phyloP scores from a whole-genome alignment of 179 eudicot species.

The Silene noctiflora region DNA sequence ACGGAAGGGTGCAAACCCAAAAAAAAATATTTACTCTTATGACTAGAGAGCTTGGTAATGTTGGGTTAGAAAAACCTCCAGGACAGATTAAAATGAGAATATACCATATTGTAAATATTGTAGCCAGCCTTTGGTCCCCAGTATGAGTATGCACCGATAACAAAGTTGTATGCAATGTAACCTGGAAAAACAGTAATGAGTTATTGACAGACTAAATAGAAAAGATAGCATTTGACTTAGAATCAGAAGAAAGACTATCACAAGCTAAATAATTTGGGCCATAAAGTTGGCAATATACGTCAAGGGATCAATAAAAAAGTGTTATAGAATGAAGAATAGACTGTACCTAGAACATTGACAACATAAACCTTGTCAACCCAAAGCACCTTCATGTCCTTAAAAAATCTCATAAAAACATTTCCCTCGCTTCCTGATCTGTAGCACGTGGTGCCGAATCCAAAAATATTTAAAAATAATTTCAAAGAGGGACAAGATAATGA shows the following conservation, averaged over 20 bases:
- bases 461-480: not conserved
- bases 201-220: not conserved
- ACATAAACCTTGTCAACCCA: conserved; percentile 61
- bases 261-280: not conserved
- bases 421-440: conserved; percentile 40
- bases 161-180: conserved; percentile 87
- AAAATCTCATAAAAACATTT: conserved; percentile 45
- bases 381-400: conserved; percentile 67
- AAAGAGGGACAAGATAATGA: not conserved
- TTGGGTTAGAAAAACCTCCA: not conserved
- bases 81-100: conserved; percentile 5
- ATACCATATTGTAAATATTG: conserved; percentile 81
- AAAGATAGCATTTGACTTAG: not conserved
- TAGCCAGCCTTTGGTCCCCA: conserved; percentile 99
- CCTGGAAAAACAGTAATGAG: conserved; percentile 40
- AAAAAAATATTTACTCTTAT: too few relatives aligned
- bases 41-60: not conserved
- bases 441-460: conserved; percentile 15
- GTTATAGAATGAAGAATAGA: conserved; percentile 21
- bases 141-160: conserved; percentile 92
- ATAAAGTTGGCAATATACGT: not conserved
- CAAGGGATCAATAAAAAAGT: too few relatives aligned
- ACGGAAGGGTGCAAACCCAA: too few relatives aligned
- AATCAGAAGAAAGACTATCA: not conserved
- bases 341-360: conserved; percentile 79